Base-by-base conservation (phyloP, 2,329 filamentous ascomycete genomes). In the Aureobasidium pullulans region DNA sequence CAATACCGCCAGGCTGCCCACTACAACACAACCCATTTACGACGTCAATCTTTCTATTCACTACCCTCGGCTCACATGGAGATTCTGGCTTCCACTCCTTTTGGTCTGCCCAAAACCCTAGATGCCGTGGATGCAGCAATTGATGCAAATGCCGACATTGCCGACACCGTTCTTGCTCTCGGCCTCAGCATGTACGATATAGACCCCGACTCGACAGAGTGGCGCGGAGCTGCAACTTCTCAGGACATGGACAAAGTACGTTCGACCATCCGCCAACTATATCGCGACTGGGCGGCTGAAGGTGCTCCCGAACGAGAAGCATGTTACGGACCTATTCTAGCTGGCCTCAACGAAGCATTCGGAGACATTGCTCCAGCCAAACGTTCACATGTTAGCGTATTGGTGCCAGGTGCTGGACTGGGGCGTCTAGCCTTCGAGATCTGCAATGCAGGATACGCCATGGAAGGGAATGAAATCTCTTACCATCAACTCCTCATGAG, bases 401-500 rank as follows among this genome's bases (percentile, higher is more conserved):
- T 99, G 0, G 86, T 97, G 0, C 94, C 94, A 0, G 94, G 94
- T 0, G 92, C 93, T 4, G 94, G 94, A 0, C 78, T 99, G 2
- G 94, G 90, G 2, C 83, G 94, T 13, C 77, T 97, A 2, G 89
- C 97, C 0, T 96, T 95, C 67, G 94, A 99, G 46, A 78, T 97
- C 13, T 90, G 87, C 69, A 77, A 76, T 31, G 78, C 77, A 1
- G 92, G 94, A 10, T 95, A 85, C 71, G 76, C 82, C 10, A 83
- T 85, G 0, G 91, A 96, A 72, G 93, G 93, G 31, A 97, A 96
- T 69, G 77, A 99, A 74, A 96, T 97, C 62, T 96, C 92, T 2
- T 97, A 96, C 69, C 94, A 99, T 72, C 90, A 96, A 71, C 82
- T 99, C n/a, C 79, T 97, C 60, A 90, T 90, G 1, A 95, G 89